Conservation (phyloP, 2,329 filamentous ascomycete genomes). For the Lasiodiplodia gonubiensis region DNA sequence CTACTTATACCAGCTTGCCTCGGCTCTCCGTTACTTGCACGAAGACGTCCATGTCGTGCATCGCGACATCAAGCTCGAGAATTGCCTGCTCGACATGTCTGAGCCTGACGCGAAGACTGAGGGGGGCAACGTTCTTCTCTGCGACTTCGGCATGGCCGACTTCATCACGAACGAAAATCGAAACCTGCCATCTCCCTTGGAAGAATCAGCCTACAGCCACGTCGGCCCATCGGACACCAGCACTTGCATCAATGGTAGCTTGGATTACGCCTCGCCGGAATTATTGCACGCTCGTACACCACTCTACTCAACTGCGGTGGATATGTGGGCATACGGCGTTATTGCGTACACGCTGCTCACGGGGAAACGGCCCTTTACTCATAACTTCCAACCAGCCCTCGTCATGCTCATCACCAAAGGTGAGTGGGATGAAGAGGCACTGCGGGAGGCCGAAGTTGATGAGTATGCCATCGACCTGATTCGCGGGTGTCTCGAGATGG, state of each 20-base stretch:
- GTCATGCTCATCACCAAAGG: slow-evolving; percentile 65
- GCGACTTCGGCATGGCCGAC: slow-evolving; percentile 73
- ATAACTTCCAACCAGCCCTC: slow-evolving; percentile 63
- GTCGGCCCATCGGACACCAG: slow-evolving; percentile 63
- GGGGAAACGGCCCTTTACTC: slow-evolving; percentile 66
- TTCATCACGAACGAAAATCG: slow-evolving; percentile 65
- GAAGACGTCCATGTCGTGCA: slow-evolving; percentile 71
- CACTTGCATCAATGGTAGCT: slow-evolving; percentile 64
- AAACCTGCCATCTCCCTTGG: slow-evolving; percentile 53
- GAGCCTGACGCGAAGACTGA: slow-evolving; percentile 53
- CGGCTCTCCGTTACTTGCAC: slow-evolving; percentile 69
- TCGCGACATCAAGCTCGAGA: slow-evolving; percentile 72
- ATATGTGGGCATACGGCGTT: slow-evolving; percentile 72
- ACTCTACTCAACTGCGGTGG: slow-evolving; percentile 61
- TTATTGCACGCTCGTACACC: slow-evolving; percentile 46
- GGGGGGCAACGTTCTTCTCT: slow-evolving; percentile 65
- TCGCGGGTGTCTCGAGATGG: slow-evolving; percentile 64
- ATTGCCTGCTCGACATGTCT: slow-evolving; percentile 66
- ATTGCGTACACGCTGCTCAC: slow-evolving; percentile 66
- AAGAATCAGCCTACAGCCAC: slow-evolving; percentile 46
- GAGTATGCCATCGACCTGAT: slow-evolving; percentile 63
- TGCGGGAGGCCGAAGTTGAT: slow-evolving; percentile 52
- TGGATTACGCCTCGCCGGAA: slow-evolving; percentile 61
- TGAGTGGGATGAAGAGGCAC: slow-evolving; percentile 61
- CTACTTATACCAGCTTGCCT: slow-evolving; percentile 68